Conservation (phyloP, 2,329 filamentous ascomycete species). For the Cladophialophora carrionii region DNA sequence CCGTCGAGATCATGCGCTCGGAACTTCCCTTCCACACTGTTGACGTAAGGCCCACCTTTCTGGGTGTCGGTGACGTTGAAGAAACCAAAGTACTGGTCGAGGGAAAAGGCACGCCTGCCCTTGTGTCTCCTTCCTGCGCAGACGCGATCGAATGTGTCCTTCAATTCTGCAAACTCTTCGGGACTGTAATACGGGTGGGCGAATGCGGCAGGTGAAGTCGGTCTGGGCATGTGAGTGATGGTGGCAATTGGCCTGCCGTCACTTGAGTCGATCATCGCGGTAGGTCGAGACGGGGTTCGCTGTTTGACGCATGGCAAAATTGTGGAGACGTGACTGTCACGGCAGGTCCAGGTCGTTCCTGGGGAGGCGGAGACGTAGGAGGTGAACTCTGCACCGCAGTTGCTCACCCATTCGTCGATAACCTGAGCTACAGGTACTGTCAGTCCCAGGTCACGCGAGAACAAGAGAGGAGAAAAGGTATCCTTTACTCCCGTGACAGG, state of each 20-base stretch:
- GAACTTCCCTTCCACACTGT: constrained; percentile 16
- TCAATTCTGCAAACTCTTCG: not conserved
- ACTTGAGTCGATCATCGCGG: not conserved
- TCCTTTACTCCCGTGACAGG: constrained; percentile 10
- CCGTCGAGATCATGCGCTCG: constrained; percentile 14
- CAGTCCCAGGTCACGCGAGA: not conserved
- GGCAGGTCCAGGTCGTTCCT: constrained; percentile 14
- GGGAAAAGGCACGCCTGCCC: not conserved
- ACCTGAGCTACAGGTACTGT: not conserved
- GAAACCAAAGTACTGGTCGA: constrained; percentile 16
- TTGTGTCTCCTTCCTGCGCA: constrained; percentile 4
- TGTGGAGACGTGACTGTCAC: constrained; percentile 10
- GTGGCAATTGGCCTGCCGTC: not conserved
- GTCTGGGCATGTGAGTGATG: not conserved
- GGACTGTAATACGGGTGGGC: not conserved
- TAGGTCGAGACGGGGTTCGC: not conserved
- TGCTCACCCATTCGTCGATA: constrained; percentile 2
- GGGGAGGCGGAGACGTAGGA: constrained; percentile 9
- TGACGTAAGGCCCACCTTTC: not conserved
- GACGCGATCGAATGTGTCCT: constrained; percentile 11
- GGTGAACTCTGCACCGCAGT: not conserved
- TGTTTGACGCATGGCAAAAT: not conserved
- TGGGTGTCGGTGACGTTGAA: constrained; percentile 10
- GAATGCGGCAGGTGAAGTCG: not conserved
- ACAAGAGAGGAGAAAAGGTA: not conserved